Base-by-base conservation (phyloP, 768 basidiomycete species). In the Hydnomerulius pinastri region DNA sequence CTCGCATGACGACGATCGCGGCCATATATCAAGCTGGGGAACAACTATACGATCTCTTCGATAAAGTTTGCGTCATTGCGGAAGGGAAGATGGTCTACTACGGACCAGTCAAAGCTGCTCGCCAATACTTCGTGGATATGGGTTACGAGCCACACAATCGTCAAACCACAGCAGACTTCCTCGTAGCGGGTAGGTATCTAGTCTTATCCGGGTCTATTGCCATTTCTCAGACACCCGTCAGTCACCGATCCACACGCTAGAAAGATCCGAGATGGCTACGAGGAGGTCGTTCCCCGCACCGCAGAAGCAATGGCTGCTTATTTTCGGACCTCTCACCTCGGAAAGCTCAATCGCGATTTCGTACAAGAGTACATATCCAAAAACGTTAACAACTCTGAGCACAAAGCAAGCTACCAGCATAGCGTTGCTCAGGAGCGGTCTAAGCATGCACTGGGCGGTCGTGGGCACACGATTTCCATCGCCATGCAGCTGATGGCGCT, bases 1-100 rank as follows among this genome's bases (percentile, higher is more conserved):
- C 72, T 48, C 62, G 70, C n/a, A 51, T 66, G 15, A 72, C 85
- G 0, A 90, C 85, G 0, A 78, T 93, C 50, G 87, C 88, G n/a
- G 86, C 88, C 1, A 80, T 94, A 30, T 92, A 93, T 67, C 91
- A 93, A 68, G 91, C 88, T 8, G 85, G 85, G 43, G 88, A 92
- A 63, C 74, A 74, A 2, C 63, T 86, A 0, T 86, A 83, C 51
- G 51, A 77, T 17, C 71, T 77, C 37, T 93, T 88, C 58, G 85
- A 88, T 75, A 86, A 86, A 62, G 82, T 86, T 13, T 77, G 79
- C 55, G 73, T 86, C 41, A 72, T 86, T 57, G 72, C 78, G 60
- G 78, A 79, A 39, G 80, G 83, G 18, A 70, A 67, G 33, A 77
- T 79, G 68, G 75, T 75, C 29, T 86, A 79, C 70, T 84, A 75